Conservation (phyloP, 2,329 filamentous ascomycete genomes). For the Lasiodiplodia theobromae region DNA sequence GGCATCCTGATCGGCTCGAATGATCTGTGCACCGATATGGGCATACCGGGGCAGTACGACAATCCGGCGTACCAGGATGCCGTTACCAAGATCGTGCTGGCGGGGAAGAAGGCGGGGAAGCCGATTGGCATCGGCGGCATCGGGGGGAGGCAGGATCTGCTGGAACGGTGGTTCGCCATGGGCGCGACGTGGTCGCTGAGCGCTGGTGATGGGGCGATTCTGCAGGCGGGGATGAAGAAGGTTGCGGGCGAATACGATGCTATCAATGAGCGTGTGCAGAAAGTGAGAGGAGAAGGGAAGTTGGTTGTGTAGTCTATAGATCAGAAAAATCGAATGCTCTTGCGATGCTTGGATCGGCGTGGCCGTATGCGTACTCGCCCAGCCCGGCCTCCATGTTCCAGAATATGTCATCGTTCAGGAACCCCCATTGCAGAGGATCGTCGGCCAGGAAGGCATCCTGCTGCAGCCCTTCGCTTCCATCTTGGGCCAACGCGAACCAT, state of each 20-base stretch:
- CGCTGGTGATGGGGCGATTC: slow-evolving; percentile 45
- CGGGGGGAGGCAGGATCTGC: slow-evolving; percentile 49
- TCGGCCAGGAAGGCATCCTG: not conserved
- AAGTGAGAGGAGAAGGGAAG: not conserved
- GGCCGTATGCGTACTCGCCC: slow-evolving; percentile 44
- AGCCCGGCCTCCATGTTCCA: slow-evolving; percentile 41
- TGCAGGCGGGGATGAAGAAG: slow-evolving; percentile 48
- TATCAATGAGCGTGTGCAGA: not conserved
- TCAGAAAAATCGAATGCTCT: not conserved
- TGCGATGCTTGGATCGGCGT: not conserved
- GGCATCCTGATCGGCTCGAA: slow-evolving; percentile 54
- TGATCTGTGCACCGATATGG: slow-evolving; percentile 54
- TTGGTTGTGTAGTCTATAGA: not conserved
- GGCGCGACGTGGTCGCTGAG: slow-evolving; percentile 51
- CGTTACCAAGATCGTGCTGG: slow-evolving; percentile 46
- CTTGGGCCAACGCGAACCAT: not conserved
- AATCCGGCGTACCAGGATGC: slow-evolving; percentile 36
- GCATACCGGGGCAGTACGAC: slow-evolving; percentile 52
- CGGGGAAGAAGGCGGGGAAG: slow-evolving; percentile 50
- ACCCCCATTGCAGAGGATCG: slow-evolving; percentile 11
- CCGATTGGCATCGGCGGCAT: slow-evolving; percentile 52
- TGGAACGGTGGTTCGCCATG: slow-evolving; percentile 50
- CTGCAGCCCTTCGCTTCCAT: not conserved
- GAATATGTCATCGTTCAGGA: slow-evolving; percentile 34
- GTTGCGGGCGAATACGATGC: slow-evolving; percentile 35